phyloP scores from a whole-genome alignment of 2,329 filamentous ascomycete species.

The Aspergillus clavatus region DNA sequence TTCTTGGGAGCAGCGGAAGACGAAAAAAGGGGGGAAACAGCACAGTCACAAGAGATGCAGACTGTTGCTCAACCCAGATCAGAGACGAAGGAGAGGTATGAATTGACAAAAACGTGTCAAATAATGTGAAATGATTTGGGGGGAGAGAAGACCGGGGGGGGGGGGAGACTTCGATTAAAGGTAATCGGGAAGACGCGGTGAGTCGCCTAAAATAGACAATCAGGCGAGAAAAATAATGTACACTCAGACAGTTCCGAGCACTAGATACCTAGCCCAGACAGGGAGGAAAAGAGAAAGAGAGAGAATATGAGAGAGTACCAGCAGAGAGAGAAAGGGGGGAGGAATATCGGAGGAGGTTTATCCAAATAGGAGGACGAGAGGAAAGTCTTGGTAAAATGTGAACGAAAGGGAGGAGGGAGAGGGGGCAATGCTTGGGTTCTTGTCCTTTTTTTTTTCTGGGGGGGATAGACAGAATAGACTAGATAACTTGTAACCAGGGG shows the following conservation, averaged over 20 bases:
- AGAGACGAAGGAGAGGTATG: not conserved
- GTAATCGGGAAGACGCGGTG: conserved; percentile 6
- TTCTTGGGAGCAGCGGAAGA: conserved; percentile 30
- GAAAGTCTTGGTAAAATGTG: conserved; percentile 3
- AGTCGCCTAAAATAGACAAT: not conserved
- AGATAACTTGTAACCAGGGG: no score
- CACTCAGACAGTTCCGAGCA: no score
- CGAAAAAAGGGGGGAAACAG: conserved; percentile 10
- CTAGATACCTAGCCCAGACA: no score
- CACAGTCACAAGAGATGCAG: not conserved
- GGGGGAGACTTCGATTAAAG: conserved; percentile 1
- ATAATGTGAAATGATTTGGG: not conserved
- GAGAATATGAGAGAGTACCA: conserved; percentile 2
- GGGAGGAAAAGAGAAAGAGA: conserved; percentile 4
- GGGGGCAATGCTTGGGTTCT: conserved; percentile 18
- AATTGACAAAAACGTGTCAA: conserved; percentile 1
- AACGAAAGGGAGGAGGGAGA: conserved; percentile 9
- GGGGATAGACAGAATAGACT: no score
- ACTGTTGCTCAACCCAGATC: not conserved
- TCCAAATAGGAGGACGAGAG: conserved; percentile 15
- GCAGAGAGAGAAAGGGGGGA: conserved; percentile 7
- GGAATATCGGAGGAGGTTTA: no score
- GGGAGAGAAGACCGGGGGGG: conserved; percentile 1
- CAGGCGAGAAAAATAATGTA: conserved; percentile 1
- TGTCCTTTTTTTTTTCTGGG: conserved; percentile 10